Evolutionary conservation across 352 stramenopile genomes (phyloP).

Genomic region (Lagenidium giganteum): DNA sequence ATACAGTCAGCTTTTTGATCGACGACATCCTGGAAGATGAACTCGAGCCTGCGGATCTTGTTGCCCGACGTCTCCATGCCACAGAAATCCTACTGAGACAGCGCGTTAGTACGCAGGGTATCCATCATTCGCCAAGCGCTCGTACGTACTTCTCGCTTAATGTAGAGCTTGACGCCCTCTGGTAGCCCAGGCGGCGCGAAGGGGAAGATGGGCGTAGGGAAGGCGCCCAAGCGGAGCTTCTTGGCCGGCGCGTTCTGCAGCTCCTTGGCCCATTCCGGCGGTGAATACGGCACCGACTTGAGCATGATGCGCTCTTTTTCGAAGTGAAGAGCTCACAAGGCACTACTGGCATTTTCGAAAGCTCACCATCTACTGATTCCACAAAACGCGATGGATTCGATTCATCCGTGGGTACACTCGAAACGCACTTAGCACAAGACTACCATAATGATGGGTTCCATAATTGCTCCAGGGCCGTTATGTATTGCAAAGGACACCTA

Average conservation of each 20-base stretch:
- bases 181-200: constrained; percentile 66
- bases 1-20: constrained; percentile 81
- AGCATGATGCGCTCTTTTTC: constrained; percentile 62
- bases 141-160: constrained; percentile 69
- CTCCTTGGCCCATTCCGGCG: constrained; percentile 49
- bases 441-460: too few species aligned
- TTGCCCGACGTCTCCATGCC: constrained; percentile 92
- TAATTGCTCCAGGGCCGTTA: too few species aligned
- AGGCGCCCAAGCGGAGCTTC: constrained; percentile 65
- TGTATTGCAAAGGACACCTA: too few species aligned
- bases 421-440: too few species aligned
- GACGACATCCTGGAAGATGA: constrained; percentile 88
- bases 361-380: too few species aligned
- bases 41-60: constrained; percentile 95
- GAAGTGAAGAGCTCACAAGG: too few species aligned
- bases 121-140: not conserved
- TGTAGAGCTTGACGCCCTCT: constrained; percentile 66
- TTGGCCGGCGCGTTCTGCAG: constrained; percentile 36
- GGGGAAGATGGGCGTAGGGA: constrained; percentile 75
- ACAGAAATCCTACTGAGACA: constrained; percentile 56
- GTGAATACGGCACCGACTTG: constrained; percentile 51
- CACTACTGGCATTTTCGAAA: too few species aligned
- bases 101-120: not conserved
- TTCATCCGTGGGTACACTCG: too few species aligned
- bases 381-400: too few species aligned